These are phyloP conservation scores for Zymoseptoria ardabiliae DNA, from an alignment of 2,329 filamentous ascomycete genomes.

Conservation along the genomic window DNA sequence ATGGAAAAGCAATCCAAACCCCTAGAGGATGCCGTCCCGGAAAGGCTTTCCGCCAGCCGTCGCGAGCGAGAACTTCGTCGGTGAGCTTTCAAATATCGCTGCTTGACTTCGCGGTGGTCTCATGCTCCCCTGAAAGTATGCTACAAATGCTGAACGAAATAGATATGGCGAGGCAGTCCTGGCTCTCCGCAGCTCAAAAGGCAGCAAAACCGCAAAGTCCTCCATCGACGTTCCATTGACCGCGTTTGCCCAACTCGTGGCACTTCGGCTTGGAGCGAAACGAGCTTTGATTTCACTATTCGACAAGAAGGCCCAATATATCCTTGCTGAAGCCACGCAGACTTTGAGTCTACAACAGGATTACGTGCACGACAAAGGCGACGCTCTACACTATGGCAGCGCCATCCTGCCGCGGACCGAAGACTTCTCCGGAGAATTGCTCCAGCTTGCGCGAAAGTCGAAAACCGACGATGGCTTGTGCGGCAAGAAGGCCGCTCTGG, in stretches of 20 bases:
- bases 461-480: background rate
- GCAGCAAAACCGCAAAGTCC: constrained; percentile 1
- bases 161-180: constrained; percentile 10
- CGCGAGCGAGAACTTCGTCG: background rate
- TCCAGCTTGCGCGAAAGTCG: constrained; percentile 10
- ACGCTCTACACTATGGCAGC: constrained; percentile 29
- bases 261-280: constrained; percentile 30
- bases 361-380: constrained; percentile 26
- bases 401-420: constrained; percentile 29
- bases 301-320: constrained; percentile 42
- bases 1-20: background rate
- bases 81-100: background rate
- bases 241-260: constrained; percentile 39
- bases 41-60: background rate
- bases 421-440: constrained; percentile 30
- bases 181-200: background rate
- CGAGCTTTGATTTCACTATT: constrained; percentile 39
- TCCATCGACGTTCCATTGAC: constrained; percentile 27
- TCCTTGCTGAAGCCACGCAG: constrained; percentile 44
- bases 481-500: constrained; percentile 24
- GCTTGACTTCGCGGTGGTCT: background rate
- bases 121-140: background rate
- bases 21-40: background rate
- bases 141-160: background rate
- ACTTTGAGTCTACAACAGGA: constrained; percentile 32